Evolutionary conservation across 495 filamentous ascomycete genomes (phyloP).

Genomic region (Podospora fimiseda): DNA sequence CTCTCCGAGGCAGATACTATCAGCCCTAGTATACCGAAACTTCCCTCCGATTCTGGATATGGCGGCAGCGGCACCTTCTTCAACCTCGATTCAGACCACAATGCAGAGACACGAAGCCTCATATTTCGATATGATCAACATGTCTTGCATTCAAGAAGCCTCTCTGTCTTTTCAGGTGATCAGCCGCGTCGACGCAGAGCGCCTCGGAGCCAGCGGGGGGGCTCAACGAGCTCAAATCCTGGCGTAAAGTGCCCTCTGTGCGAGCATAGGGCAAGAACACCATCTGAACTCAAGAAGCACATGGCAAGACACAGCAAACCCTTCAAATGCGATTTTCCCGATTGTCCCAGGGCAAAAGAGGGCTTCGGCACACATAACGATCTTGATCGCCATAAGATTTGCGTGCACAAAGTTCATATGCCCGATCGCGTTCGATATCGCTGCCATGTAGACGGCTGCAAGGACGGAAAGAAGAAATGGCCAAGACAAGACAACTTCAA

Average conservation of each 20-base stretch:
- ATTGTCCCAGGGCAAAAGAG: conserved; percentile 50
- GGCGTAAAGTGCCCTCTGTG: conserved; percentile 21
- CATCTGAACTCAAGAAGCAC: conserved; percentile 65
- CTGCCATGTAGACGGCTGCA: conserved; percentile 60
- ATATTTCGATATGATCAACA: conserved; percentile 22
- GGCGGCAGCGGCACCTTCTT: conserved; percentile 46
- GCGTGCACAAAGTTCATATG: conserved; percentile 59
- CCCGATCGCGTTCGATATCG: conserved; percentile 54
- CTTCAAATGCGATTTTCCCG: conserved; percentile 56
- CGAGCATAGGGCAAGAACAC: conserved; percentile 41
- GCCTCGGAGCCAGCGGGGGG: conserved; percentile 2
- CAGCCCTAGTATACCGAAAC: conserved; percentile 33
- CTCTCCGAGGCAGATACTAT: conserved; percentile 54
- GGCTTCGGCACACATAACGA: conserved; percentile 85
- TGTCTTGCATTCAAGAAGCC: conserved; percentile 10
- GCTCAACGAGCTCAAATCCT: conserved; percentile 12
- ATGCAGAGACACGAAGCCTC: conserved; percentile 34
- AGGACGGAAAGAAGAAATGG: conserved; percentile 69
- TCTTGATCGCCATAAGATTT: conserved; percentile 64
- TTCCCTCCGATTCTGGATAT: conserved; percentile 60
- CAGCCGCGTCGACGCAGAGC: conserved; percentile 1
- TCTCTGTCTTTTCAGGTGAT: not conserved
- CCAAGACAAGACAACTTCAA: conserved; percentile 88
- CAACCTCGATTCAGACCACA: conserved; percentile 36
- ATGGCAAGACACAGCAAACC: conserved; percentile 68